Evolutionary conservation across 1,139 yeast species (phyloP).

Genomic region (Taiozyma sp.): DNA sequence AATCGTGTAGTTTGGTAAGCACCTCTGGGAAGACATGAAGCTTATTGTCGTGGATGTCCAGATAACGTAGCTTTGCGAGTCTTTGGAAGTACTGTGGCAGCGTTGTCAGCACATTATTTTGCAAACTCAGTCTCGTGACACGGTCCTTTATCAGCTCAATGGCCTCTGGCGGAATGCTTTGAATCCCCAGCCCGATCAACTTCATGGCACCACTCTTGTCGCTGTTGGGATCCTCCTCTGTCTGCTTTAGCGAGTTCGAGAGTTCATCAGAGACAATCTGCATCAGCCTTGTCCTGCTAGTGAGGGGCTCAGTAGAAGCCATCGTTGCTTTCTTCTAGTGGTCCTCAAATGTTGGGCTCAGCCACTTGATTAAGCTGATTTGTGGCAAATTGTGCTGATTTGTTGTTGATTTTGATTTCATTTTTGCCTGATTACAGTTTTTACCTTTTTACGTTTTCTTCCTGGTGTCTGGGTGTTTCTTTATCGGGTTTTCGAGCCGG

Average conservation of each 20-base stretch:
- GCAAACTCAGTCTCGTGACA: slow-evolving; percentile 49
- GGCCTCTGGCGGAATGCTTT: slow-evolving; percentile 32
- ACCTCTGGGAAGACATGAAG: slow-evolving; percentile 49
- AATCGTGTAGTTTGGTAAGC: slow-evolving; percentile 34
- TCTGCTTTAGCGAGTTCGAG: slow-evolving; percentile 6
- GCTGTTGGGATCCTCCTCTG: slow-evolving; percentile 9
- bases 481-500: background rate
- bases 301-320: background rate
- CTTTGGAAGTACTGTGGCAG: slow-evolving; percentile 45
- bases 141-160: slow-evolving; percentile 34
- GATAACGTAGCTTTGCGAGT: slow-evolving; percentile 46
- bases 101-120: slow-evolving; percentile 41
- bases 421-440: too few species aligned
- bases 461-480: background rate
- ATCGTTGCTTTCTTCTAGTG: background rate
- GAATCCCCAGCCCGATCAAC: slow-evolving; percentile 30
- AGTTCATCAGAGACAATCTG: slow-evolving; percentile 18
- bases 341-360: background rate
- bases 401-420: background rate
- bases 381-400: background rate
- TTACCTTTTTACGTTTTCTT: too few species aligned
- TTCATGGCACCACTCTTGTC: slow-evolving; percentile 19
- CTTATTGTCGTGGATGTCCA: slow-evolving; percentile 62
- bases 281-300: slow-evolving; percentile 16
- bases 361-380: too few species aligned